A percentile compares a stretch with the other conserved stretches of the same genome.
phyloP scores from a whole-genome alignment of 2,329 filamentous ascomycete species.

The Colletotrichum limetticola region DNA sequence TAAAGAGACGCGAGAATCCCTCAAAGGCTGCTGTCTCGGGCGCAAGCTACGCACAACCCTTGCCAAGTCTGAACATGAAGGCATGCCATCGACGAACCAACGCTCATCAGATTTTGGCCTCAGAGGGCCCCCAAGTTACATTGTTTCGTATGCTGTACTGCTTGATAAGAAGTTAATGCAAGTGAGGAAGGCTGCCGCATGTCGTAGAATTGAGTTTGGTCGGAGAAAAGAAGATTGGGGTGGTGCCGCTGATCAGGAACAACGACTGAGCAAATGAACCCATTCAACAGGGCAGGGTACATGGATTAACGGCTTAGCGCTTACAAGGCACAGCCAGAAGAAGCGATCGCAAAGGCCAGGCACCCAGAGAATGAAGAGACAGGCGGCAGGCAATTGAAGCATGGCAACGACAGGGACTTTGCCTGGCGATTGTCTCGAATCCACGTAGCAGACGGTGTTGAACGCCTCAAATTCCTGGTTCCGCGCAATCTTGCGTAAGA shows the following conservation, averaged over 20 bases:
- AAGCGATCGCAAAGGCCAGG: not conserved
- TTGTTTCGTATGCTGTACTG: too few relatives aligned
- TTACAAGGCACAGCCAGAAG: not conserved
- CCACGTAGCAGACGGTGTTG: not conserved
- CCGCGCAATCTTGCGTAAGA: not conserved
- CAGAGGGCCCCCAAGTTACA: not conserved
- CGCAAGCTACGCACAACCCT: not conserved
- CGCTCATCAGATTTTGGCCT: not conserved
- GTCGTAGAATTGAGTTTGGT: not conserved
- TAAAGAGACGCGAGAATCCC: not conserved
- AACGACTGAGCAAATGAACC: not conserved
- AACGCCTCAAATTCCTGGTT: not conserved
- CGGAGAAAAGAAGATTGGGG: not conserved
- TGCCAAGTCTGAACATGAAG: not conserved
- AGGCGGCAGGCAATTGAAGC: not conserved
- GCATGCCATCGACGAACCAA: not conserved
- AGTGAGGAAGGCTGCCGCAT: not conserved
- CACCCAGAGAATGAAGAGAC: not conserved
- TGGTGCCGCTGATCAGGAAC: not conserved
- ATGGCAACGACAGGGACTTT: not conserved
- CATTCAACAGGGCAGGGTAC: not conserved
- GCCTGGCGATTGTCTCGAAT: not conserved
- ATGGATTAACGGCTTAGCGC: not conserved
- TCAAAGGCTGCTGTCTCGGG: not conserved
- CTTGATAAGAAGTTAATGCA: not conserved